Base-by-base conservation (phyloP, 805 yeast species). In the Maudiozyma turicensis region DNA sequence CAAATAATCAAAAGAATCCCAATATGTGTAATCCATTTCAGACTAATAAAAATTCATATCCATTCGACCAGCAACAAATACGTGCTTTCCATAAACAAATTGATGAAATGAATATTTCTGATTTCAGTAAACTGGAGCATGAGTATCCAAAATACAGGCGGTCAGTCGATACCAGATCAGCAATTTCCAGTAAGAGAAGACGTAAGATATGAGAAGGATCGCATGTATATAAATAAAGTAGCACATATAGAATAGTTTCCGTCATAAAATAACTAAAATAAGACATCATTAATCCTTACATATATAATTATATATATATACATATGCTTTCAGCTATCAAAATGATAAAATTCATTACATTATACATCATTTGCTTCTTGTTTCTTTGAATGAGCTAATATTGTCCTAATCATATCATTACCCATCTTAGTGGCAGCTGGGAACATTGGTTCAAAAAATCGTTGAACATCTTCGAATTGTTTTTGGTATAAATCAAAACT, bases 401-500 rank as follows among this genome's bases (percentile, higher is more conserved):
- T 87, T 8, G 87, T 85, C 61, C 79, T 80, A 53, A 93, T 86
- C 99, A 91, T 91, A 56, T 87, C 95, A 67, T 91, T 93, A 9
- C 98, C 98, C 43, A 89, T 73, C 44, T 75, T 78, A 55, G 83
- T 86, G 8, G 97, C 97, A 59, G 90, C 96, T 2, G 88, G 81
- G 48, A 90, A 76, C 86, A 83, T 90, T 10, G 88, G 95, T 52
- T 76, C 69, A 68, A 93, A 93, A 65, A 86, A 93, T n/a, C 72
- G 61, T 61, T 88, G 96, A 0, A 95, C 86, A 43, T 75, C 75
- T 57, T 83, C 90, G 64, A 93, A 93, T 61, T 80, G 81, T 41
- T 68, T 67, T 51, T 76, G 74, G 72, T 93, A 93, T 46, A 84
- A 67, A 7, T 79, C 78, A 63, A 81, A 90, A 63, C 82, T 84